Conservation (phyloP, 176 grass and related monocot genomes). For the Oryza meridionalis region DNA sequence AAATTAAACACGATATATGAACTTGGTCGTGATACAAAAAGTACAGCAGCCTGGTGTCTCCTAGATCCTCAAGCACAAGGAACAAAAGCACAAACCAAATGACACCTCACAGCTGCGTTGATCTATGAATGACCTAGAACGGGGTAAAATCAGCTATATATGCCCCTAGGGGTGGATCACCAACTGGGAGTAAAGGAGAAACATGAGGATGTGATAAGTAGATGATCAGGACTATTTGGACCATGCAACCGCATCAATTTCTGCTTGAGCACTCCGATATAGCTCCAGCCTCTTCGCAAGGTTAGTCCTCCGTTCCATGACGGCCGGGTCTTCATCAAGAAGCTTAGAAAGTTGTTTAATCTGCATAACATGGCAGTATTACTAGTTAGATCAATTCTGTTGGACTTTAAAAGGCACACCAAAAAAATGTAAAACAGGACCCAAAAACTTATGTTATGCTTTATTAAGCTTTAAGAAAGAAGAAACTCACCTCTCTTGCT, state of each 20-base stretch:
- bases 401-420: neutral
- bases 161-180: constrained; percentile 46
- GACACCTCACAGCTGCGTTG: constrained; percentile 35
- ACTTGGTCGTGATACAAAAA: constrained; percentile 49
- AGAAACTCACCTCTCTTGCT: constrained; percentile 75
- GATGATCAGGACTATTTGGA: constrained; percentile 61
- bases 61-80: constrained; percentile 59
- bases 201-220: constrained; percentile 20
- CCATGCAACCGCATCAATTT: constrained; percentile 86
- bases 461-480: neutral
- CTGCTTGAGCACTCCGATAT: constrained; percentile 80
- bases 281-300: constrained; percentile 85
- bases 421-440: neutral
- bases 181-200: constrained; percentile 35
- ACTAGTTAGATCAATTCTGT: neutral
- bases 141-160: constrained; percentile 62
- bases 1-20: constrained; percentile 37
- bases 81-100: constrained; percentile 53
- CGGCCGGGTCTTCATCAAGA: constrained; percentile 80
- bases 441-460: neutral
- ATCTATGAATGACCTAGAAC: constrained; percentile 56
- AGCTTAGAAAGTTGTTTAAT: constrained; percentile 81
- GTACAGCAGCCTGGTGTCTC: constrained; percentile 37
- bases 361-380: constrained; percentile 43
- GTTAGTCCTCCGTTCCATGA: constrained; percentile 81